These are phyloP conservation scores for Zymoseptoria brevis DNA, from an alignment of 2,329 filamentous ascomycete species.

Conservation along the genomic window DNA sequence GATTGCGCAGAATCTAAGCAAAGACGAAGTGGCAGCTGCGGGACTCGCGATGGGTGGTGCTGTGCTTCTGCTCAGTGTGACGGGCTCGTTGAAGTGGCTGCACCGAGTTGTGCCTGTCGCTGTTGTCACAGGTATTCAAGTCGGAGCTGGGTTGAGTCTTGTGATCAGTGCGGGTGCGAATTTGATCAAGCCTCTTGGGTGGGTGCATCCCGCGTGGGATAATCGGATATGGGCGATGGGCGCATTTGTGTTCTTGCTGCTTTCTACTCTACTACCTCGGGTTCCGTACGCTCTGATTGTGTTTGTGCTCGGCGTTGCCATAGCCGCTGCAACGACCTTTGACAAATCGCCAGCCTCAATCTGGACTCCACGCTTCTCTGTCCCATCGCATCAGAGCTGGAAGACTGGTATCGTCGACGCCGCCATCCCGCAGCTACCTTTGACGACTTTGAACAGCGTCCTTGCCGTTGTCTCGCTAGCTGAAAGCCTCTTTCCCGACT, in stretches of 20 bases:
- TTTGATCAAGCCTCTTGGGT: conserved; percentile 60
- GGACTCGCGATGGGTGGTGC: conserved; percentile 69
- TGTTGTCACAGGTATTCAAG: conserved; percentile 89
- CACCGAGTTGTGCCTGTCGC: conserved; percentile 71
- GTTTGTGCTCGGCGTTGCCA: conserved; percentile 59
- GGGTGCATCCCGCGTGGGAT: conserved; percentile 61
- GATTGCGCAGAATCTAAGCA: conserved; percentile 60
- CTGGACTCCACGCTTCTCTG: conserved; percentile 51
- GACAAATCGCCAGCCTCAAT: conserved; percentile 35
- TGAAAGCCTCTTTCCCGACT: conserved; percentile 61
- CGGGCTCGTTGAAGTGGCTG: conserved; percentile 68
- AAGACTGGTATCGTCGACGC: conserved; percentile 53
- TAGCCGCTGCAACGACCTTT: conserved; percentile 41
- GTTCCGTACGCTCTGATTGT: conserved; percentile 73
- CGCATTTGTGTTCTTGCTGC: conserved; percentile 63
- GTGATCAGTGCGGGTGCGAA: conserved; percentile 66
- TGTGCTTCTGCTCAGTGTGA: conserved; percentile 69
- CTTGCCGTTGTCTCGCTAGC: conserved; percentile 78
- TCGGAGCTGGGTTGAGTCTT: conserved; percentile 80
- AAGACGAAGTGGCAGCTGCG: conserved; percentile 68
- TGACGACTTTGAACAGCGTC: conserved; percentile 88
- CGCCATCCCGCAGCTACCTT: conserved; percentile 76
- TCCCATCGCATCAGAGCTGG: conserved; percentile 42
- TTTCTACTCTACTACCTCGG: conserved; percentile 55
- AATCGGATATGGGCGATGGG: conserved; percentile 70